Evolutionary conservation across 352 stramenopile genomes (phyloP), one percentile per base, ranked within the genome.

Genomic region (Globisporangium ultimum): DNA sequence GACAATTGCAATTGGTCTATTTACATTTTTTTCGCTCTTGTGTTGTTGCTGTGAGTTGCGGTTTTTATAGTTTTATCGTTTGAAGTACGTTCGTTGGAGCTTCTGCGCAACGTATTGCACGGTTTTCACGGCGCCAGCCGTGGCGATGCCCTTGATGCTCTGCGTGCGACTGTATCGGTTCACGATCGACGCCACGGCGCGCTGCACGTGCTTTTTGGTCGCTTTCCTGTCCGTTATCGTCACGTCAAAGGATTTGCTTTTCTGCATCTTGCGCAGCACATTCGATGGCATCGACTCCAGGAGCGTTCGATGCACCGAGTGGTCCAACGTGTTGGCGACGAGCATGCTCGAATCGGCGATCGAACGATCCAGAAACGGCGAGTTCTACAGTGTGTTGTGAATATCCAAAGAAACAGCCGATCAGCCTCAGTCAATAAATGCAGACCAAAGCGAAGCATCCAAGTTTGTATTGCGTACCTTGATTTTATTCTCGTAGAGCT

Each of bases 131-230:
- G 70, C 80, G 12, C 88, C 88, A 34, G 85, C 88, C 15, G 88
- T 96, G 21, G 87, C 73, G 34, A 96, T 91, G 50, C 88, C 85
- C 57, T 96, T 96, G 61, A 92, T 92, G 69, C 87, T 93, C 66
- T 96, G 88, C 11, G 87, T 87, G 32, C 85, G 80, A 61, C 88
- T 96, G 59, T 84, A 95, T n/a, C 79, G 74, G 34, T 84, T 80
- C 38, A 96, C 86, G 28, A 94, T 83, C n/a, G 68, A 76, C 41
- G 71, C 71, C 18, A 90, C 77, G 0, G 77, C 68, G 18, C 70
- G 74, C 63, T 86, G 84, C 32, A 93, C 49, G 34, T 78, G 79
- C 68, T 91, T 91, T 60, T 86, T 78, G 14, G 75, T 76, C n/a
- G 73, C 65, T 32, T 45, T 43, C 18, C 67, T 57, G 46, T 72